Base-by-base conservation (phyloP, 163 green algal species). In the Smithsoniella earleae region DNA sequence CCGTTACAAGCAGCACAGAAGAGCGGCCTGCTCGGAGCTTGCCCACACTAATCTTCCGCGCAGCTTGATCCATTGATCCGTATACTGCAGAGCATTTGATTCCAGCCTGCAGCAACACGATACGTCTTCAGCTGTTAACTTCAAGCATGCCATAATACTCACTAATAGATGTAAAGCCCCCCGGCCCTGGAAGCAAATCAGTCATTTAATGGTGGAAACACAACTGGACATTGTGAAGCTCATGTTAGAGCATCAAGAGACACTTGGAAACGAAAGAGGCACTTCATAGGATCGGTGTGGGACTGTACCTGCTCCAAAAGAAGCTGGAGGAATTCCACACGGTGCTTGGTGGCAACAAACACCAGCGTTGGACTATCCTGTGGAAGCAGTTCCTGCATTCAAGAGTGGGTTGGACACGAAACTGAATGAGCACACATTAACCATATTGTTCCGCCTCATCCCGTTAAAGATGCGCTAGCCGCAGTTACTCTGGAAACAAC, bases 1-100 rank as follows among this genome's bases (percentile, higher is more conserved):
- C 94, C 0, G 94, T 99, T 31, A 95, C 93, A 30, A 98, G 76
- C 65, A 81, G 49, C 3, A 80, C 36, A 97, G 82, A 52, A 96
- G 62, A 79, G 33, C 84, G 84, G 16, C 84, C 75, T 4, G 83
- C 85, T 0, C 87, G 75, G 79, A 99, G 97, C 82, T 95, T 96
- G 73, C 85, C 89, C 3, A 96, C 87, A 75, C 94, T 82, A 75
- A 97, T 98, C 80, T 94, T 97, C 33, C 94, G 86, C 2, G 92
- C 94, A 4, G 89, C 89, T 86, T 92, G 87, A 80, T 99, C 94
- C 92, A 99, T 97, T 72, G 80, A 77, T 36, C 94, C 94, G 79
- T 96, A 96, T 58, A 98, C 89, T 49, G 76, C 80, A 20, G 78
- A 69, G 58, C 58, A 69, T 0, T 1, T 18, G 1, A 69, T 36